Evolutionary conservation across 257 asterid species (phyloP).

Genomic region (Echium plantagineum): DNA sequence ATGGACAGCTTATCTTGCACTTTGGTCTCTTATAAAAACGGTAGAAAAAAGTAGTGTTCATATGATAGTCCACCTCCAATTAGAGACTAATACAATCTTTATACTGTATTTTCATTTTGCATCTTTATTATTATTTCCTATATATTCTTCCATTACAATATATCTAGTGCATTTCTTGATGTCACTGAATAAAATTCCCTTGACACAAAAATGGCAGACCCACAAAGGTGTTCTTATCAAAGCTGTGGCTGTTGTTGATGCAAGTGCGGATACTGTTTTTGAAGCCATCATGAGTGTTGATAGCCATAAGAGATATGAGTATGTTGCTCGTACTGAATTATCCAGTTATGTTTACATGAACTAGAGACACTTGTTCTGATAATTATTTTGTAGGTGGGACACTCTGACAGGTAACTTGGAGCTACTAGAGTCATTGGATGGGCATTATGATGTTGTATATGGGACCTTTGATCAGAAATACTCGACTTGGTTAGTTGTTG

Average conservation of each 20-base stretch:
- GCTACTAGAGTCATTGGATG: conserved; percentile 61
- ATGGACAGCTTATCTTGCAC: neutral
- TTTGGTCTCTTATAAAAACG: neutral
- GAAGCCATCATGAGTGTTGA: conserved; percentile 67
- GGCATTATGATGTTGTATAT: conserved; percentile 81
- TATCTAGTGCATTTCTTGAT: neutral
- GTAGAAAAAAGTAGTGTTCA: too few relatives aligned
- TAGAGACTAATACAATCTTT: neutral
- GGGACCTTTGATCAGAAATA: conserved; percentile 78
- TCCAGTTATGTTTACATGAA: conserved; percentile 12
- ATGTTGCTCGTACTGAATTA: conserved; percentile 21
- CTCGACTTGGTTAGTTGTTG: conserved; percentile 52
- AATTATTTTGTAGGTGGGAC: conserved; percentile 78
- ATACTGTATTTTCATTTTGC: neutral
- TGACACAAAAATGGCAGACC: conserved; percentile 32
- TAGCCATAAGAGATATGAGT: conserved; percentile 80
- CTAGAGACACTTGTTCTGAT: conserved; percentile 18
- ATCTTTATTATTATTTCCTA: neutral
- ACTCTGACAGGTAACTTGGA: conserved; percentile 84
- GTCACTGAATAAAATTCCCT: conserved; percentile 10
- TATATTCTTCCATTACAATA: neutral
- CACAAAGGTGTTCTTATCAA: conserved; percentile 77
- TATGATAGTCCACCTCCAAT: neutral
- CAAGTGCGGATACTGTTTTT: conserved; percentile 88
- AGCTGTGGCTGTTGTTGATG: conserved; percentile 90